Evolutionary conservation across 139 green algal species (phyloP).

Genomic region (Micromonas commoda): DNA sequence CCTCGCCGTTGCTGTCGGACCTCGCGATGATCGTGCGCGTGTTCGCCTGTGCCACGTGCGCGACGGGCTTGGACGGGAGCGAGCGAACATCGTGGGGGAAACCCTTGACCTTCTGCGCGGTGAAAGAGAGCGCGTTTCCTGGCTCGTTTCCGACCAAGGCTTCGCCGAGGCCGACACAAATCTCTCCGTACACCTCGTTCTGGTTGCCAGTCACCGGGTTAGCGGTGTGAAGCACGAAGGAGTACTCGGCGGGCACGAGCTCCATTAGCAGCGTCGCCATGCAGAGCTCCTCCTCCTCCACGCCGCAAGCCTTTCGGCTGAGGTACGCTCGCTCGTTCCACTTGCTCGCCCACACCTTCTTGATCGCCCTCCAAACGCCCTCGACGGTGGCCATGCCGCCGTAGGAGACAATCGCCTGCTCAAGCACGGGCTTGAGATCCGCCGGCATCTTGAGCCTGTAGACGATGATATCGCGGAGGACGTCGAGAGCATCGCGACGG

Average conservation of each 20-base stretch:
- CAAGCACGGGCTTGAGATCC: conserved; percentile 43
- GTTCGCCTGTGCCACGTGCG: not conserved
- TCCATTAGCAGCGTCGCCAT: conserved; percentile 56
- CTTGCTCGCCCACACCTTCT: conserved; percentile 68
- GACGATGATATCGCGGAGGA: conserved; percentile 36
- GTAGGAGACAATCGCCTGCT: not conserved
- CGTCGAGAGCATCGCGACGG: conserved; percentile 32
- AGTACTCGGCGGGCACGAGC: conserved; percentile 70
- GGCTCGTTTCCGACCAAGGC: conserved; percentile 56
- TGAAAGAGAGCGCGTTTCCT: conserved; percentile 44
- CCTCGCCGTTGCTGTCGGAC: conserved; percentile 90
- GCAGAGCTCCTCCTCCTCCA: conserved; percentile 64
- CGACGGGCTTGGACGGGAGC: conserved; percentile 26
- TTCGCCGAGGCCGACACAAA: conserved; percentile 52
- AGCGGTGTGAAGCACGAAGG: conserved; percentile 88
- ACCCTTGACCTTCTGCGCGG: conserved; percentile 37
- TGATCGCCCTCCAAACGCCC: conserved; percentile 63
- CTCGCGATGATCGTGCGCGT: conserved; percentile 59
- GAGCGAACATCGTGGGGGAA: not conserved
- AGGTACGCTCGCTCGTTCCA: conserved; percentile 36
- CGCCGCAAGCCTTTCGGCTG: conserved; percentile 37
- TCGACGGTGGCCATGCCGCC: not conserved
- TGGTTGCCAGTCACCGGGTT: conserved; percentile 59
- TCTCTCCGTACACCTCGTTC: conserved; percentile 36
- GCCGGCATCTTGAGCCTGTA: conserved; percentile 39